Evolutionary conservation across 805 yeast genomes (phyloP), one percentile per base, ranked within the genome.

Genomic region (Kluyveromyces lactis): DNA sequence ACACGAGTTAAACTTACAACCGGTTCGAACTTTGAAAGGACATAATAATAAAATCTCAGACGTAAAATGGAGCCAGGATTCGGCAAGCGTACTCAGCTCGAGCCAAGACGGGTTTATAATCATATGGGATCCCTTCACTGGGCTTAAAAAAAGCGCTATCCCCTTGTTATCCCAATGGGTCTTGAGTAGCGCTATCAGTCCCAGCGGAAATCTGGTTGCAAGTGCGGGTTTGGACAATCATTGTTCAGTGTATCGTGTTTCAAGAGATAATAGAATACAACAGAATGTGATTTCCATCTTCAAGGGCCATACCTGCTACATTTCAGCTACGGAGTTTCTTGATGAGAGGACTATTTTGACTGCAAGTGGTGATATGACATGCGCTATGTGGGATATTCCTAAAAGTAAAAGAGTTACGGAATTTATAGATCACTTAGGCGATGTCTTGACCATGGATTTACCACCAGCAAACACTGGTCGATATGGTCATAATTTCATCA

Each of bases 41-140:
- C 96, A 89, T 55, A 74, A 73, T 47, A 81, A 78, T 53, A 86
- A 87, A 53, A 72, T 87, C 16, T 71, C 79, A 7, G 75, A 77
- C 42, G 64, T 83, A 42, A 67, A 75, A 38, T 84, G 95, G 94
- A 71, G 77, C 39, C 56, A 66, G 1, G 79, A 80, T 53, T 72
- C 83, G n/a, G 58, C 62, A 33, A 70, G 69, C 33, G 53, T 87
- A 2, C 58, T 86, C 7, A 75, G 86, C 36, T 86, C 86, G 0
- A 79, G 90, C 18, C 95, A 85, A 55, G 97, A 89, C 60, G 95
- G 95, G 2, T 82, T 76, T 53, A 67, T 86, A 67, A 67, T 89
- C 28, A 60, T 85, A 16, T 89, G 97, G 96, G 90, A 87, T 56
- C 70, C 86, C 0, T 64, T 71, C 3, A 73, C 85, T 0, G 89